Percentiles rank a stretch among this genome's conserved stretches.
Evolutionary conservation across 495 filamentous ascomycete genomes (phyloP).

Genomic region (Penicillium steckii): DNA sequence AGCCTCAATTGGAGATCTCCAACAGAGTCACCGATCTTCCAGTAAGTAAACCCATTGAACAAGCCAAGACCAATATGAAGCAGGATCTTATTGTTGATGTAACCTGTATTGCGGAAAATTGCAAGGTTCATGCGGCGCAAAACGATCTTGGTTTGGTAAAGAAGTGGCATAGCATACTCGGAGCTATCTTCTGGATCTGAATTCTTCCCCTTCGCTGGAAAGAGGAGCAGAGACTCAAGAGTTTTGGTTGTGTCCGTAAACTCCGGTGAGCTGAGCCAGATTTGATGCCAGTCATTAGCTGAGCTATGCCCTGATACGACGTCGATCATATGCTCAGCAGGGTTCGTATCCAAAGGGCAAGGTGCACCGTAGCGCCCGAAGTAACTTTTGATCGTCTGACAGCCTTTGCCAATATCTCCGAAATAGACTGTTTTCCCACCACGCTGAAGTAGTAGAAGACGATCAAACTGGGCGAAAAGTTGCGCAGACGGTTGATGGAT

Average conservation of each 20-base stretch:
- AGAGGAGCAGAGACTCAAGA: constrained; percentile 46
- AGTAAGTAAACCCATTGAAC: constrained; percentile 45
- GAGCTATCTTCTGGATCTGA: constrained; percentile 31
- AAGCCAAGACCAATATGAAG: constrained; percentile 35
- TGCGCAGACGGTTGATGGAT: constrained; percentile 76
- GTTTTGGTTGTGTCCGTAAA: constrained; percentile 52
- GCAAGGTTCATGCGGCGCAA: constrained; percentile 56
- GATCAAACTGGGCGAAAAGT: constrained; percentile 73
- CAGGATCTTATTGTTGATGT: constrained; percentile 62
- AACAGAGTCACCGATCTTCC: constrained; percentile 31
- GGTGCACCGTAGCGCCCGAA: constrained; percentile 72
- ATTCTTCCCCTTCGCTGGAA: too few relatives aligned
- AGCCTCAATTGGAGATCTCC: constrained; percentile 30
- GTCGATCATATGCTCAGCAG: constrained; percentile 92
- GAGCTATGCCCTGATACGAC: constrained; percentile 54
- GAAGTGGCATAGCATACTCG: constrained; percentile 59
- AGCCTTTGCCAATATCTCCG: constrained; percentile 59
- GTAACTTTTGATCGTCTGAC: constrained; percentile 58
- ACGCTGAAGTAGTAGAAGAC: constrained; percentile 62
- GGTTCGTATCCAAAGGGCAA: constrained; percentile 71
- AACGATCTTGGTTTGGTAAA: constrained; percentile 55
- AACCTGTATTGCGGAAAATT: constrained; percentile 61
- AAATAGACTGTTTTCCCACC: constrained; percentile 75
- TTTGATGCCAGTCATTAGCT: constrained; percentile 57
- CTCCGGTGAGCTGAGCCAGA: constrained; percentile 60